Base-by-base conservation (phyloP, 495 filamentous ascomycete genomes). In the Penicillium cosmopolitanum region DNA sequence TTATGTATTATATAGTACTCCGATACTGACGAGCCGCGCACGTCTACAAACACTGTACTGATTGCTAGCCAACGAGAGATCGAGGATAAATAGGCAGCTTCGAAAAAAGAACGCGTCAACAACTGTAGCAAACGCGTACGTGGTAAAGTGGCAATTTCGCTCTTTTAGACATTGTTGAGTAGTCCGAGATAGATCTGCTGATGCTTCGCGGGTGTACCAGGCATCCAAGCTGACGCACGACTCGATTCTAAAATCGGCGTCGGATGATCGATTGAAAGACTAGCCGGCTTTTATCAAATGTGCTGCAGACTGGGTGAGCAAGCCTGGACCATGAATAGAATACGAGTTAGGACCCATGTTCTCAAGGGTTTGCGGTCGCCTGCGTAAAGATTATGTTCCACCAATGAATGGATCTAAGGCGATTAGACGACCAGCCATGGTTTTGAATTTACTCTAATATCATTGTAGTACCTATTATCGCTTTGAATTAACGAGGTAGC, bases 201-300 rank as follows among this genome's bases (percentile, higher is more conserved):
- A 48, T 48, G 44, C 19, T 28, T 23, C 9, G 21, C 21, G 44
- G 21, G 44, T 28, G 44, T 48, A 48, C 44, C 44, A 48, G 44
- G 21, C 44, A 16, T 48, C 44, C 44, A 23, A 48, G 44, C 44
- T 48, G 44, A 48, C 44, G 44, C 44, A 10, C 23, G 21, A 28
- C 44, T 16, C 8, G 21, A 28, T 12, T 48, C 21, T 48, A 23
- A 28, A 25, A 15, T 25, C 44, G 42, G n/a, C 42, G 42, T 10
- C 8, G 21, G 21, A 28, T 23, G 8, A 3, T 48, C 11, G 21
- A 25, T 18, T 9, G 25, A 18, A 15, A 48, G 13, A 12, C 2
- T 48, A 25, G 44, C 44, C 21, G 44, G 21, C 11, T 4, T 28
- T 48, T 38, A 7, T 28, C 25, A 4, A 7, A 3, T 28, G 25